Percentiles rank a stretch among this genome's conserved stretches.
Evolutionary conservation across 1,139 yeast species (phyloP).

Genomic region (Magnusiomyces fungicola): DNA sequence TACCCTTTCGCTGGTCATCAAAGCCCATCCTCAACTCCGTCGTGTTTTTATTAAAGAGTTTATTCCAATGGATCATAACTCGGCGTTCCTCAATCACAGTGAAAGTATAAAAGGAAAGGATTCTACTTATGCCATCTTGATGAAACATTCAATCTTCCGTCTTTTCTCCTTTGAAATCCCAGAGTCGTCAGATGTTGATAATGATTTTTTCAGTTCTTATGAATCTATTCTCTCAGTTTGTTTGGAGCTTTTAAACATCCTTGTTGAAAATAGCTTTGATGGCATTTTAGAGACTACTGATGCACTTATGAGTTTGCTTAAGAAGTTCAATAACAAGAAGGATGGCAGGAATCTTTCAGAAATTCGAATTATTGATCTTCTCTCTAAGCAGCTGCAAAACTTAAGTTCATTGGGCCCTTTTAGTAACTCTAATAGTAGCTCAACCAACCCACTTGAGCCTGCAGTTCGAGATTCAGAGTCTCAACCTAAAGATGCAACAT

Average conservation of each 20-base stretch:
- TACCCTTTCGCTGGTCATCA: conserved; percentile 15
- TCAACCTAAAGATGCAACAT: conserved; percentile 8
- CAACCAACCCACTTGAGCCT: neutral
- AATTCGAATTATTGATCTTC: conserved; percentile 15
- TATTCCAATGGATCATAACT: conserved; percentile 36
- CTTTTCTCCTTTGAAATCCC: conserved; percentile 33
- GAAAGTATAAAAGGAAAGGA: conserved; percentile 37
- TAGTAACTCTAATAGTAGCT: neutral
- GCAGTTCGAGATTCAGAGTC: neutral
- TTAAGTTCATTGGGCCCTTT: conserved; percentile 6
- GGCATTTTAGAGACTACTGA: conserved; percentile 15
- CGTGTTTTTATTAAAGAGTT: conserved; percentile 12
- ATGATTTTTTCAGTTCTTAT: conserved; percentile 11
- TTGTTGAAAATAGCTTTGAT: conserved; percentile 10
- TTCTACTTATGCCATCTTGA: conserved; percentile 55
- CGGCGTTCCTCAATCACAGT: conserved; percentile 17
- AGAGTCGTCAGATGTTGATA: conserved; percentile 1
- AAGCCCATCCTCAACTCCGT: conserved; percentile 13
- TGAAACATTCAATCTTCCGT: conserved; percentile 42
- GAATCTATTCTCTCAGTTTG: conserved; percentile 9
- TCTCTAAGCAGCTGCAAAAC: conserved; percentile 14
- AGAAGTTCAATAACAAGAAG: conserved; percentile 12
- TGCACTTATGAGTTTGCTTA: conserved; percentile 13
- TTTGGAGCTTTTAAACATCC: conserved; percentile 9
- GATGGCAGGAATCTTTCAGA: conserved; percentile 14